phyloP scores from a whole-genome alignment of 805 yeast genomes.

The Wickerhamiella qilinensis region DNA sequence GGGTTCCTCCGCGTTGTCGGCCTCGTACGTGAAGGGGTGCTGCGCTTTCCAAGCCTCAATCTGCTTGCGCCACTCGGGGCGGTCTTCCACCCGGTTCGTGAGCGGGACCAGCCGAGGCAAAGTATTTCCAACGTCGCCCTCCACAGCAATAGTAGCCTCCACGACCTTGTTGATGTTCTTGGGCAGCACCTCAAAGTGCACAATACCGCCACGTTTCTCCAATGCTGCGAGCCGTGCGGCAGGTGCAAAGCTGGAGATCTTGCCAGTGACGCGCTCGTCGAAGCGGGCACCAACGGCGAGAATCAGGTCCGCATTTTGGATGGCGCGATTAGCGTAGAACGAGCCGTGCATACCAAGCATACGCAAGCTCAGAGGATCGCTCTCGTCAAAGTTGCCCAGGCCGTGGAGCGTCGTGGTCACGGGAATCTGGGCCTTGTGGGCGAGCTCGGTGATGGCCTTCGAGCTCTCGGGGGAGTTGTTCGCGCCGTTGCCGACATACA shows the following conservation, averaged over 20 bases:
- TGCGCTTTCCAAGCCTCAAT: constrained; percentile 69
- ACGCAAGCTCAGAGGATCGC: constrained; percentile 76
- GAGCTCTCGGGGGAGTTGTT: constrained; percentile 61
- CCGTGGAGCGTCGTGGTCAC: constrained; percentile 94
- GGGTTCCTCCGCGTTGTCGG: constrained; percentile 39
- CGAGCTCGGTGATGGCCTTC: constrained; percentile 54
- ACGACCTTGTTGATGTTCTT: constrained; percentile 97
- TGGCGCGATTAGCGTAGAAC: constrained; percentile 86
- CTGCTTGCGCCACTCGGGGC: constrained; percentile 66
- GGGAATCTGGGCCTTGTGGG: constrained; percentile 84
- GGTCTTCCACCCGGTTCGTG: constrained; percentile 40
- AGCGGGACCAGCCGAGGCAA: constrained; percentile 58
- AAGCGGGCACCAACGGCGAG: constrained; percentile 94
- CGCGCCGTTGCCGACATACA: constrained; percentile 88
- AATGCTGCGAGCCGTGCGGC: constrained; percentile 77
- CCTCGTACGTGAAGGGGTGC: constrained; percentile 72
- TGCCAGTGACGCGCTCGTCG: constrained; percentile 95
- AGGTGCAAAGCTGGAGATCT: constrained; percentile 79
- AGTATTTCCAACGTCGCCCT: constrained; percentile 84
- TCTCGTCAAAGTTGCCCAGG: constrained; percentile 87
- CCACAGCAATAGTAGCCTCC: constrained; percentile 82
- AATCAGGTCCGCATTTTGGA: constrained; percentile 85
- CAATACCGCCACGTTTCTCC: constrained; percentile 84
- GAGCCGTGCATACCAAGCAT: constrained; percentile 99
- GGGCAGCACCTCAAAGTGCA: constrained; percentile 91